phyloP scores from a whole-genome alignment of 768 basidiomycete species.

The Phanerochaete sordida region DNA sequence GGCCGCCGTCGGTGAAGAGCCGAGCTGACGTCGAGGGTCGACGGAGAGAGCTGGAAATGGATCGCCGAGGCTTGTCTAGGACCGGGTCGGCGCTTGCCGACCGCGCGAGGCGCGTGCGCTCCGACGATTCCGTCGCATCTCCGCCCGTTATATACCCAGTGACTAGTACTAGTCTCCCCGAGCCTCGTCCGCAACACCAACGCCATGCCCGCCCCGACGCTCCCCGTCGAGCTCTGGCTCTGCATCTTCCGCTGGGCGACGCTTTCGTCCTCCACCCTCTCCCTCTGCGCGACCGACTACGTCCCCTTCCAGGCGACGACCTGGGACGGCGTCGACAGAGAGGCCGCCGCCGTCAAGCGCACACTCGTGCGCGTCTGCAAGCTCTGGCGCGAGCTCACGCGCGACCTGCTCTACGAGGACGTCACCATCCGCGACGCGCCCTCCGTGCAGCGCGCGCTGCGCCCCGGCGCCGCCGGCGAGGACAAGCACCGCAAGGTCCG shows the following conservation, averaged over 20 bases:
- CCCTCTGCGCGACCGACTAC: slow-evolving; percentile 32
- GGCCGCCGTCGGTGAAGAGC: background rate
- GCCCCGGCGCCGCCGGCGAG: slow-evolving; percentile 19
- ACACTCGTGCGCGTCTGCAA: slow-evolving; percentile 54
- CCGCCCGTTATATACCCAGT: background rate
- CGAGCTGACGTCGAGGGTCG: background rate
- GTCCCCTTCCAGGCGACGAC: slow-evolving; percentile 42
- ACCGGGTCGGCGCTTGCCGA: background rate
- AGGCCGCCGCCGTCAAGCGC: slow-evolving; percentile 33
- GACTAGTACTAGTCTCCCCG: too few relatives aligned
- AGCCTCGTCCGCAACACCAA: background rate
- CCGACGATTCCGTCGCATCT: background rate
- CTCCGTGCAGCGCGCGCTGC: slow-evolving; percentile 32
- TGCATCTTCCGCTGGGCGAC: slow-evolving; percentile 26
- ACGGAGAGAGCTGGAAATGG: background rate
- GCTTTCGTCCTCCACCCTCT: slow-evolving; percentile 34
- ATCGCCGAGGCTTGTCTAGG: background rate
- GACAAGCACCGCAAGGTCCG: slow-evolving; percentile 39
- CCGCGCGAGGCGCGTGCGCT: background rate
- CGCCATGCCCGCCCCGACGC: slow-evolving; percentile 6
- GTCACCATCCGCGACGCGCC: slow-evolving; percentile 36
- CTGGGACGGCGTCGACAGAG: slow-evolving; percentile 21
- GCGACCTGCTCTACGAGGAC: slow-evolving; percentile 51
- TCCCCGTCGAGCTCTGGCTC: slow-evolving; percentile 25
- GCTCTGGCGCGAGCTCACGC: slow-evolving; percentile 48